Percentiles rank a stretch among this genome's conserved stretches.
Conservation (phyloP, 331 rosid species). For the Malus hybrid region DNA sequence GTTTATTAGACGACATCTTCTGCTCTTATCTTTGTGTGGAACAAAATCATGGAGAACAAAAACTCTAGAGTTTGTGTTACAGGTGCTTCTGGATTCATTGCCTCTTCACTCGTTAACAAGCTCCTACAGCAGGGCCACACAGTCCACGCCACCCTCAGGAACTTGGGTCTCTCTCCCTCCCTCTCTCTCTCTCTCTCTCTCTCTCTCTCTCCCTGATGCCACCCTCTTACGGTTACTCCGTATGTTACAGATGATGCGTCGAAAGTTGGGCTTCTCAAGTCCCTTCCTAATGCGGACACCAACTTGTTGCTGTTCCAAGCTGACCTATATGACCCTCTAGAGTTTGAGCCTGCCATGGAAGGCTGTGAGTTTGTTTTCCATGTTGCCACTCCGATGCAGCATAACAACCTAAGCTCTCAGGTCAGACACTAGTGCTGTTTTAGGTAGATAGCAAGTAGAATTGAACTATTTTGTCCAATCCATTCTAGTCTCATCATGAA, state of each 20-base stretch:
- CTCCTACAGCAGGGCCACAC: conserved; percentile 36
- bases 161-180: conserved; percentile 14
- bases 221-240: background rate
- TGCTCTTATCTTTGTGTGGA: too few species aligned
- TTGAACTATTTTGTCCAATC: background rate
- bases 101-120: conserved; percentile 24
- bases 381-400: conserved; percentile 35
- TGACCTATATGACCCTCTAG: conserved; percentile 28
- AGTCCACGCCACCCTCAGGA: conserved; percentile 47
- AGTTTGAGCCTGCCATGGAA: conserved; percentile 20
- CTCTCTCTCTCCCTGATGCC: background rate
- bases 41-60: background rate
- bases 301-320: conserved; percentile 39
- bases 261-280: conserved; percentile 23
- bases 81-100: conserved; percentile 35
- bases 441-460: too few species aligned
- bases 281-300: conserved; percentile 24
- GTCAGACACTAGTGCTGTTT: background rate
- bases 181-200: too few species aligned
- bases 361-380: conserved; percentile 46
- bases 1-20: too few species aligned
- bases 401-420: conserved; percentile 20
- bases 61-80: conserved; percentile 38
- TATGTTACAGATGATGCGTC: conserved; percentile 29
- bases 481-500: background rate